phyloP scores from a whole-genome alignment of 164 flowering plant genomes.

The Warburgia ugandensis region DNA sequence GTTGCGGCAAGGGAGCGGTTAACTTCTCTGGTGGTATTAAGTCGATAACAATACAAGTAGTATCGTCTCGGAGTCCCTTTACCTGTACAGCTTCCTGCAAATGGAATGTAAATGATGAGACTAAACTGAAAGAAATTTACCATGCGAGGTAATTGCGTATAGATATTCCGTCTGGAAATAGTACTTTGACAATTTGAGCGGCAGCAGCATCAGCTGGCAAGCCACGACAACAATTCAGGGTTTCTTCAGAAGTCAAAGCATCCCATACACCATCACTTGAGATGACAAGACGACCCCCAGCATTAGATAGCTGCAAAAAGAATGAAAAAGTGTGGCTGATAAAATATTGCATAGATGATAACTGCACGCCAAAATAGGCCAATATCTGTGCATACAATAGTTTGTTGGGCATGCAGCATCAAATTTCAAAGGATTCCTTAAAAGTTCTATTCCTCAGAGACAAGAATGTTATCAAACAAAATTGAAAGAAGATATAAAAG shows the following conservation, averaged over 20 bases:
- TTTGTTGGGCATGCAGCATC: too few relatives aligned
- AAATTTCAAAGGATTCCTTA: too few relatives aligned
- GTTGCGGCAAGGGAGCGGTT: constrained; percentile 47
- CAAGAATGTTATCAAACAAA: too few relatives aligned
- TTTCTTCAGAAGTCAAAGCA: constrained; percentile 66
- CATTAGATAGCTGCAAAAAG: constrained; percentile 63
- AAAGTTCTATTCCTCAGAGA: too few relatives aligned
- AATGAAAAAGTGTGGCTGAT: background rate
- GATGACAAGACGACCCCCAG: constrained; percentile 86
- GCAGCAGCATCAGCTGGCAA: constrained; percentile 87
- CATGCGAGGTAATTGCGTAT: background rate
- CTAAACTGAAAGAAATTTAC: background rate
- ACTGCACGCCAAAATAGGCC: background rate
- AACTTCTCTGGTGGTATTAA: constrained; percentile 63
- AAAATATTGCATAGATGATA: background rate
- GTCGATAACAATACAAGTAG: constrained; percentile 93
- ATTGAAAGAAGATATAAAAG: too few relatives aligned
- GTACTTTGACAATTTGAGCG: constrained; percentile 80
- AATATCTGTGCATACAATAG: too few relatives aligned
- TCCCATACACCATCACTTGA: constrained; percentile 99
- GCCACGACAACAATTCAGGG: constrained; percentile 76
- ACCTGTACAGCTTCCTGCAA: constrained; percentile 69
- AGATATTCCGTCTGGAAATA: background rate
- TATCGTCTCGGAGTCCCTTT: constrained; percentile 94
- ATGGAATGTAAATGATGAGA: constrained; percentile 8